These are phyloP conservation scores for Pholiota conissans DNA, from an alignment of 768 basidiomycete genomes.

Conservation along the genomic window DNA sequence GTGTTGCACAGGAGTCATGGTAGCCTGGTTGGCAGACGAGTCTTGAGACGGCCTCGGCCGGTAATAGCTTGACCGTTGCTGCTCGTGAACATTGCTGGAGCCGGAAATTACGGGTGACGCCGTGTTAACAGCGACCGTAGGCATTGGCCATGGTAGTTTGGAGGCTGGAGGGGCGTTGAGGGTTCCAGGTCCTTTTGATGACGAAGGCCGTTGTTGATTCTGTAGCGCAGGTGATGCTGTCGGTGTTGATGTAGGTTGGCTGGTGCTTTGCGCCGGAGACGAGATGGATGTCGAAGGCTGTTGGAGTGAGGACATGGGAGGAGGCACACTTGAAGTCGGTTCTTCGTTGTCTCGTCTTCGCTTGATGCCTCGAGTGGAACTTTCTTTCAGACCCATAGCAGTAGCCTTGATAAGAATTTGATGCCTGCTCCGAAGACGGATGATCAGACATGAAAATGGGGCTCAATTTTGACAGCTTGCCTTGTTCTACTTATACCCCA, in stretches of 20 bases:
- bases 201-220: constrained; percentile 41
- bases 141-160: constrained; percentile 68
- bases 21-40: constrained; percentile 11
- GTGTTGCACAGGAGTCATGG: constrained; percentile 9
- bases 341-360: constrained; percentile 40
- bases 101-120: constrained; percentile 53
- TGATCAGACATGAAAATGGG: not conserved
- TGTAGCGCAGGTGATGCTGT: constrained; percentile 53
- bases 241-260: constrained; percentile 45
- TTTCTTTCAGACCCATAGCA: constrained; percentile 74
- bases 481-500: constrained; percentile 77
- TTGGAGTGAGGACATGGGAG: constrained; percentile 31
- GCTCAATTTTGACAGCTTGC: constrained; percentile 38
- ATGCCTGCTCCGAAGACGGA: constrained; percentile 45
- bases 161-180: constrained; percentile 25
- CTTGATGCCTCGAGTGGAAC: constrained; percentile 60
- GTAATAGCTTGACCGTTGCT: constrained; percentile 54
- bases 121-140: constrained; percentile 63
- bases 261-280: constrained; percentile 29
- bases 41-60: constrained; percentile 33
- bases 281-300: constrained; percentile 19
- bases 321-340: constrained; percentile 10
- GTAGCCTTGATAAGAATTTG: constrained; percentile 85
- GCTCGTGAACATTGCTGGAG: constrained; percentile 38
- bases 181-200: constrained; percentile 25